phyloP scores from a whole-genome alignment of 208 protist species.

The Vickermania spadyakhi region DNA sequence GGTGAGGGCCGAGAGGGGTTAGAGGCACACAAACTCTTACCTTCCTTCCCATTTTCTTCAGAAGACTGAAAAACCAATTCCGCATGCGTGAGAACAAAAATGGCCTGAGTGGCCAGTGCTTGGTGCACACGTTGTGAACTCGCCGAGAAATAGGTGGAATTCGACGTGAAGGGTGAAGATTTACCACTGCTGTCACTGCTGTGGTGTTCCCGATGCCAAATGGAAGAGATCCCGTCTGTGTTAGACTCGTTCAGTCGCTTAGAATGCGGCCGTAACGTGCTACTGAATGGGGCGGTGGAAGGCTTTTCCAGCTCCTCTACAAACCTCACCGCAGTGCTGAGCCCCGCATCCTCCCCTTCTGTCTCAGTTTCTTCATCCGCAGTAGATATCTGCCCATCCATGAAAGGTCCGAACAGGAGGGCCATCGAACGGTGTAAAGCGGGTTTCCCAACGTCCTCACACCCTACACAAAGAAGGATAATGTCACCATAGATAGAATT shows the following conservation, averaged over 20 bases:
- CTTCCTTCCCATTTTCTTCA: slow-evolving; percentile 7
- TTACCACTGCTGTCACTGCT: not conserved
- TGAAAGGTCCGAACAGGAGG: slow-evolving; percentile 22
- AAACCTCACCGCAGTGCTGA: not conserved
- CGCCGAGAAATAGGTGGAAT: too few relatives aligned
- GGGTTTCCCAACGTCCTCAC: slow-evolving; percentile 20
- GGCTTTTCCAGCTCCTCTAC: not conserved
- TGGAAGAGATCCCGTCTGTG: not conserved
- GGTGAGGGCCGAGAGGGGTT: slow-evolving; percentile 6
- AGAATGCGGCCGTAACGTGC: not conserved
- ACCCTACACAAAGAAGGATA: slow-evolving; percentile 23
- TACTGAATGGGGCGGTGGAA: not conserved
- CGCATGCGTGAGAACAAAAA: slow-evolving; percentile 29
- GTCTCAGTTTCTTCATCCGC: not conserved
- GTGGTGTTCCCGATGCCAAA: not conserved
- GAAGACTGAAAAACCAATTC: slow-evolving; percentile 13
- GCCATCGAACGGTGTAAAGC: slow-evolving; percentile 7
- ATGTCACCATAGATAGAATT: slow-evolving; percentile 11
- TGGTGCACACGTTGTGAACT: slow-evolving; percentile 12
- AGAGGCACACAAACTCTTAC: slow-evolving; percentile 4
- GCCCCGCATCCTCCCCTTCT: not conserved
- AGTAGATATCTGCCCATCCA: not conserved
- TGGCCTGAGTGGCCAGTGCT: slow-evolving; percentile 21
- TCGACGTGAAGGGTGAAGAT: not conserved
- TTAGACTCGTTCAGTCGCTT: not conserved